These are phyloP conservation scores for Penicilliopsis zonata DNA, from an alignment of 495 filamentous ascomycete genomes.

Conservation along the genomic window DNA sequence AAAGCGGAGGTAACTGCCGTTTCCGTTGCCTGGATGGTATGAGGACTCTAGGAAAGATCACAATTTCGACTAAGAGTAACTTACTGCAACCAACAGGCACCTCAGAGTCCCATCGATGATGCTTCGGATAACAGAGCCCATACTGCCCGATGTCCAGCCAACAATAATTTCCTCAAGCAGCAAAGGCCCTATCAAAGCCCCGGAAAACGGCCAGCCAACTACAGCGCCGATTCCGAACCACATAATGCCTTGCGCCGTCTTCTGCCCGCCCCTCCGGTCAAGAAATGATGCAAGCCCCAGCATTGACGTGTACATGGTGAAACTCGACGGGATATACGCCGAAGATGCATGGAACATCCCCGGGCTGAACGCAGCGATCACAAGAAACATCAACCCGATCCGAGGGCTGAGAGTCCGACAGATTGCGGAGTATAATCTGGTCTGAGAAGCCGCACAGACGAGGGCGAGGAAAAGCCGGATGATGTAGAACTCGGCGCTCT, in stretches of 20 bases:
- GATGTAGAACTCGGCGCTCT: conserved; percentile 74
- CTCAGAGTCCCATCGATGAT: conserved; percentile 55
- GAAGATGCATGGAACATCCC: conserved; percentile 89
- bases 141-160: conserved; percentile 42
- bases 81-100: conserved; percentile 58
- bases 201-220: conserved; percentile 91
- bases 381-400: conserved; percentile 72
- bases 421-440: conserved; percentile 64
- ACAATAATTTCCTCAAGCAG: conserved; percentile 63
- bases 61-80: conserved; percentile 12
- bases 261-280: conserved; percentile 64
- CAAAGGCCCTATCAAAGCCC: conserved; percentile 72
- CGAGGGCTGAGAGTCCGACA: conserved; percentile 61
- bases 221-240: conserved; percentile 88
- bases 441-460: conserved; percentile 68
- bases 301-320: conserved; percentile 92
- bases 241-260: conserved; percentile 70
- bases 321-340: conserved; percentile 84
- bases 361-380: conserved; percentile 62
- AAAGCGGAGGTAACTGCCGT: conserved; percentile 64
- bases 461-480: conserved; percentile 64
- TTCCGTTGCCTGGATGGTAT: conserved; percentile 38
- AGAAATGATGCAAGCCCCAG: conserved; percentile 81
- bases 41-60: conserved; percentile 8
- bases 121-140: conserved; percentile 42